phyloP scores from a whole-genome alignment of 257 asterid species.

The Catharanthus roseus region DNA sequence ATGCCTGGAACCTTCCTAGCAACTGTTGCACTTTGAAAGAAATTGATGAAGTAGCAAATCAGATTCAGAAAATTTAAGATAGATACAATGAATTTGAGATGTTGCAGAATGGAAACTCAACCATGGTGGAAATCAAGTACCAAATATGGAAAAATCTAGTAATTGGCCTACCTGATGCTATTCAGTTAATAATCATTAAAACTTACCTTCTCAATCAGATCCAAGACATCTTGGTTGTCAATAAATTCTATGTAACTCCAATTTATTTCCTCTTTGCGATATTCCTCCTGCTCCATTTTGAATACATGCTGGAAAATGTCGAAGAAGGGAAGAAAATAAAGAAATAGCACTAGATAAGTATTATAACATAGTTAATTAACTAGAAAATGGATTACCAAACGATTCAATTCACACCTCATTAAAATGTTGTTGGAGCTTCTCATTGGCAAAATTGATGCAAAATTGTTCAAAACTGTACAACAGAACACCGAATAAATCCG shows the following conservation, averaged over 20 bases:
- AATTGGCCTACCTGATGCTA: too few species aligned
- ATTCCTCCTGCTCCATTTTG: conserved; percentile 99
- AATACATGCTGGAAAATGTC: conserved; percentile 78
- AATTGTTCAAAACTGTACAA: conserved; percentile 90
- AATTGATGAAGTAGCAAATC: neutral
- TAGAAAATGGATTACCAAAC: conserved; percentile 17
- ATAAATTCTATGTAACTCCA: conserved; percentile 99
- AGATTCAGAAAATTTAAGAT: neutral
- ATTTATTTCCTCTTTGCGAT: conserved; percentile 78
- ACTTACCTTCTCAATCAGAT: conserved; percentile 88
- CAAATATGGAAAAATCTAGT: neutral
- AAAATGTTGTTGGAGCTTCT: conserved; percentile 99
- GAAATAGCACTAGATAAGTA: conserved; percentile 7
- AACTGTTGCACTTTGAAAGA: neutral
- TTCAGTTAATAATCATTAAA: neutral
- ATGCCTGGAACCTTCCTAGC: neutral
- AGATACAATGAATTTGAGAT: neutral
- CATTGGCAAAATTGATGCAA: conserved; percentile 98
- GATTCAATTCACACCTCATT: conserved; percentile 64
- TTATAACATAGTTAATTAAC: conserved; percentile 17
- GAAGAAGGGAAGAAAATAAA: conserved; percentile 15
- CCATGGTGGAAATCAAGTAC: neutral
- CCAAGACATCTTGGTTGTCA: conserved; percentile 99
- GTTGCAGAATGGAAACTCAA: neutral
- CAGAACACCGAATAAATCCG: conserved; percentile 11